Evolutionary conservation across 805 yeast species (phyloP).

Genomic region (Metschnikowia peoriensis): DNA sequence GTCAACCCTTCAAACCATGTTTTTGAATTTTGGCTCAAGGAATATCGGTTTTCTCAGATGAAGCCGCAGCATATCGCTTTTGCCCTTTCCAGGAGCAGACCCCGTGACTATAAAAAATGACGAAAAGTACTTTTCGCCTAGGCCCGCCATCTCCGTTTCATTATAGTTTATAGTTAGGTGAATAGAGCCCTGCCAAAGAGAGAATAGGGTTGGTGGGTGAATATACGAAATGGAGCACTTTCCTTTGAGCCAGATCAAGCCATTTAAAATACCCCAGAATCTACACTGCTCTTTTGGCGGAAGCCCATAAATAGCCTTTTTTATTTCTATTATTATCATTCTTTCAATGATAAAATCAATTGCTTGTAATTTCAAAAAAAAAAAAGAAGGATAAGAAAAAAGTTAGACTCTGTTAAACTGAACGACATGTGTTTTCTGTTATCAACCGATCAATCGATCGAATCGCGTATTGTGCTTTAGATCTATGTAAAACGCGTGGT

Average conservation of each 20-base stretch:
- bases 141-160: constrained; percentile 17
- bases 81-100: constrained; percentile 46
- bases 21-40: constrained; percentile 53
- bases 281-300: no score
- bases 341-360: no score
- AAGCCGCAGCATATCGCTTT: constrained; percentile 58
- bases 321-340: no score
- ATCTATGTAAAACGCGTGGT: no score
- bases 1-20: constrained; percentile 67
- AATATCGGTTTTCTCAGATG: constrained; percentile 81
- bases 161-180: constrained; percentile 35
- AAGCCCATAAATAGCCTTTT: no score
- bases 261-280: constrained; percentile 88
- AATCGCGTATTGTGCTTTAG: no score
- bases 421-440: no score
- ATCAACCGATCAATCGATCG: no score
- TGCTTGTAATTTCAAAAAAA: no score
- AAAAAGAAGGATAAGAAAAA: no score
- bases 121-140: constrained; percentile 32
- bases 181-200: constrained; percentile 56
- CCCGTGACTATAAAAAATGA: constrained; percentile 72
- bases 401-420: no score
- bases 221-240: constrained; percentile 64
- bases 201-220: constrained; percentile 51
- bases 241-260: constrained; percentile 44